Evolutionary conservation across 768 basidiomycete species (phyloP).

Genomic region (Panus rudis): DNA sequence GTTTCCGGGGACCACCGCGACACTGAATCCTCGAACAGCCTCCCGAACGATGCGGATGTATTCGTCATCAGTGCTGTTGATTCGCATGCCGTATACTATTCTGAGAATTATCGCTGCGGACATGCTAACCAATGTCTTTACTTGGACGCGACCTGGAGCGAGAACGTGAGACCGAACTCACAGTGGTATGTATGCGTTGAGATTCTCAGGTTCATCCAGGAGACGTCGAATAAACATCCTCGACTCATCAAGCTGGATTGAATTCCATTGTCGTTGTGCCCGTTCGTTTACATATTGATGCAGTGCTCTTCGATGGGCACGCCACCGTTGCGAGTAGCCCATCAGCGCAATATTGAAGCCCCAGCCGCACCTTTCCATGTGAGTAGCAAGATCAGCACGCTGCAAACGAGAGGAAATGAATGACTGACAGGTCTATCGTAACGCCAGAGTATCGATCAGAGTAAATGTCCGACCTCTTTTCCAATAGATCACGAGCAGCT

Average conservation of each 20-base stretch:
- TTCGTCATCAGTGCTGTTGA: constrained; percentile 2
- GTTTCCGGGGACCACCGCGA: background rate
- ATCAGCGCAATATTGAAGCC: constrained; percentile 5
- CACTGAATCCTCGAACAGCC: constrained; percentile 1
- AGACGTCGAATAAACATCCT: constrained; percentile 1
- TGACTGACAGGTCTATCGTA: constrained; percentile 5
- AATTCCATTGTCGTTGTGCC: background rate
- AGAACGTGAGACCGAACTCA: constrained; percentile 1
- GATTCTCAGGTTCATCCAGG: constrained; percentile 3
- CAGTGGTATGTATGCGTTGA: constrained; percentile 3
- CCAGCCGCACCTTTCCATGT: constrained; percentile 1
- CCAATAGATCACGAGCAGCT: constrained; percentile 7
- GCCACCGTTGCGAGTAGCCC: constrained; percentile 6
- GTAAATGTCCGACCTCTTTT: constrained; percentile 9
- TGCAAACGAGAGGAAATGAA: background rate
- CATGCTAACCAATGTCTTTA: background rate
- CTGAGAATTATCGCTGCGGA: constrained; percentile 5
- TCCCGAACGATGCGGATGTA: background rate
- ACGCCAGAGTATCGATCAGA: constrained; percentile 6
- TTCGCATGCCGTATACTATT: constrained; percentile 4
- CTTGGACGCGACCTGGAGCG: background rate
- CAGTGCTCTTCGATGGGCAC: constrained; percentile 1
- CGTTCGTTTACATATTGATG: constrained; percentile 9
- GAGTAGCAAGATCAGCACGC: background rate
- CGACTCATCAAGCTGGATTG: background rate